Base-by-base conservation (phyloP, 371 early-diverging fungal genomes). In the Thermomucor indicae-seudaticae region DNA sequence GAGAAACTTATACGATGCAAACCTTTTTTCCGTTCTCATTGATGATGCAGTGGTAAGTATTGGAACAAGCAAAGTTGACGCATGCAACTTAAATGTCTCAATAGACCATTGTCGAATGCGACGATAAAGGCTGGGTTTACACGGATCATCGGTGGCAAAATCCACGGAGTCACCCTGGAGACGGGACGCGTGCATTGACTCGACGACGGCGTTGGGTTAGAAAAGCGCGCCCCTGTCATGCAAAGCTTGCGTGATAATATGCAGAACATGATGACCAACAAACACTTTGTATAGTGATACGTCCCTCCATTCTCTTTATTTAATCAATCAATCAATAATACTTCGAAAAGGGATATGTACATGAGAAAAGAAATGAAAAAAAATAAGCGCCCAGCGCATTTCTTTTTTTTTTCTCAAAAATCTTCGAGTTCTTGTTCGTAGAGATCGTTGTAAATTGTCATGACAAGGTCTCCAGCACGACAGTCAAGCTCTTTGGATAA, bases 121-220 rank as follows among this genome's bases (percentile, higher is more conserved):
- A 67, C 39, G 53, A 63, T 14, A 54, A 60, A 16, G 68, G 68
- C 16, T 67, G 68, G 68, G 64, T 64, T 10, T 67, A 67, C 41
- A 57, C 55, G 7, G 64, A 63, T 30, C 60, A 67, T 32, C 49
- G 48, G 28, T 67, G 68, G 68, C 55, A 57, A 24, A 60, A 64
- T 44, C 52, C 55, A 12, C 47, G 51, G 3, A 25, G 24, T 28
- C 58, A 49, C 42, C 49, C 53, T 27, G 46, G 35, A 34, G 51
- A 49, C 17, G 34, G 28, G 2, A 43, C 38, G 8, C 57, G 62
- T 4, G 47, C 53, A 24, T 43, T 61, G 25, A 61, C 62, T n/a
- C 32, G 62, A 41, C 43, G 62, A 29, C 46, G 62, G 43, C 51
- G 62, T 12, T 61, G 62, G 62, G 50, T 40, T 47, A 48, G 62